Evolutionary conservation across 2,329 filamentous ascomycete genomes (phyloP).

Genomic region (Mycosphaerella sp.): DNA sequence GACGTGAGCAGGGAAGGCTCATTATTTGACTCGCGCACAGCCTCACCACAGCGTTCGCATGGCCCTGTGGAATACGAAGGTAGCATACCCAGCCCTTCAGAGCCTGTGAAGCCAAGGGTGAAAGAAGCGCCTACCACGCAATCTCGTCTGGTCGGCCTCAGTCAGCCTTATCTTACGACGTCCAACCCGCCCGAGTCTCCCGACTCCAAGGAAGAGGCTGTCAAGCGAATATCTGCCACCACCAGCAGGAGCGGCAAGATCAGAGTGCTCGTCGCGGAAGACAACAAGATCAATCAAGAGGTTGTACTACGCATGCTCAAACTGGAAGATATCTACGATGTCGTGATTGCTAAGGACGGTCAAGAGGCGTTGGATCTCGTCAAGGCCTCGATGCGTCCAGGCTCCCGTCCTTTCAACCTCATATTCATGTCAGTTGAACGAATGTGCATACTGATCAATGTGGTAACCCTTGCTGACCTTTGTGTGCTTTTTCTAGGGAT

Average conservation of each 20-base stretch:
- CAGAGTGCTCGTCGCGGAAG: slow-evolving; percentile 79
- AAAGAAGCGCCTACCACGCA: slow-evolving; percentile 50
- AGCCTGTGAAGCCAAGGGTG: slow-evolving; percentile 9
- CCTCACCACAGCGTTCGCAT: slow-evolving; percentile 11
- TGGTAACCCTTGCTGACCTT: neutral
- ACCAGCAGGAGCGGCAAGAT: slow-evolving; percentile 56
- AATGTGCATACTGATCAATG: neutral
- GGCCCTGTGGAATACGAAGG: slow-evolving; percentile 18
- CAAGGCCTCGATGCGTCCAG: slow-evolving; percentile 65
- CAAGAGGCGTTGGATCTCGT: slow-evolving; percentile 82
- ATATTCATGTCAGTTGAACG: slow-evolving; percentile 57
- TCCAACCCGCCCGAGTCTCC: slow-evolving; percentile 45
- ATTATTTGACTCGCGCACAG: slow-evolving; percentile 7
- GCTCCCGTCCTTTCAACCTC: slow-evolving; percentile 65
- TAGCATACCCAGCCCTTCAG: slow-evolving; percentile 22
- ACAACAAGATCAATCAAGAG: slow-evolving; percentile 60
- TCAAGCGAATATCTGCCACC: slow-evolving; percentile 60
- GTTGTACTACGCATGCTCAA: slow-evolving; percentile 61
- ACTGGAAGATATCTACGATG: slow-evolving; percentile 75
- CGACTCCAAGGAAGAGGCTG: slow-evolving; percentile 58
- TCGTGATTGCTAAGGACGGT: slow-evolving; percentile 62
- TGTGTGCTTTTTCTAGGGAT: slow-evolving; percentile 8
- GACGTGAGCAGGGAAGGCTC: slow-evolving; percentile 17
- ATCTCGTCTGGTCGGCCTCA: slow-evolving; percentile 74
- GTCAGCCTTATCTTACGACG: slow-evolving; percentile 70